These are phyloP conservation scores for Murraya paniculata DNA, from an alignment of 345 rosid species.

Conservation along the genomic window DNA sequence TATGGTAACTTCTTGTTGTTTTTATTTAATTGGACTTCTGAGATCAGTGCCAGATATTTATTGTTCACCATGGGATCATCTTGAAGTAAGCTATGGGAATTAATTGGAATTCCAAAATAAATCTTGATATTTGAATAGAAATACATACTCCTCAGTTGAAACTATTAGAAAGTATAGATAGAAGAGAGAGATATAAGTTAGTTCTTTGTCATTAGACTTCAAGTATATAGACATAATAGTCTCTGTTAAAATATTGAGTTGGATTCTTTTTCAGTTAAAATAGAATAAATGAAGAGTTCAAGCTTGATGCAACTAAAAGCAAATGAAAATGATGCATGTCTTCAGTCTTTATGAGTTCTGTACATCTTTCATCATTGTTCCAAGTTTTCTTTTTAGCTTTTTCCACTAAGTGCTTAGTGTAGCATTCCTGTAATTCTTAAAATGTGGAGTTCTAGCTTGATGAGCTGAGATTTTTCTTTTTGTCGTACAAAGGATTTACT, in stretches of 20 bases:
- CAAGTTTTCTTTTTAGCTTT: neutral
- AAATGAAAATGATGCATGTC: neutral
- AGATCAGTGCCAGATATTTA: neutral
- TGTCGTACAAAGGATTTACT: too few relatives aligned
- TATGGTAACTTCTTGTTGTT: slow-evolving; percentile 42
- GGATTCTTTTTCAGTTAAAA: neutral
- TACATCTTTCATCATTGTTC: neutral
- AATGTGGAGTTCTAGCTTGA: neutral
- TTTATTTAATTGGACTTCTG: slow-evolving; percentile 5
- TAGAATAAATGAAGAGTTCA: neutral
- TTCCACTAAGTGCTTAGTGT: neutral
- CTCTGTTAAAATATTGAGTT: neutral
- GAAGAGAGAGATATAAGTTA: neutral
- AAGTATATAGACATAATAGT: neutral
- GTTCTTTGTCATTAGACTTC: neutral
- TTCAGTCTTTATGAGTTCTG: neutral
- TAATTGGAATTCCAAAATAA: neutral
- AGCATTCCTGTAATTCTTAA: neutral
- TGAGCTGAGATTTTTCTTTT: too few relatives aligned
- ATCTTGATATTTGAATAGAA: neutral
- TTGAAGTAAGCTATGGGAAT: neutral
- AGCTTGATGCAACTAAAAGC: neutral
- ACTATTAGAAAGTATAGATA: neutral
- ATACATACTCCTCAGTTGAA: neutral
- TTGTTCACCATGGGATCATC: neutral